phyloP scores from a whole-genome alignment of 2,329 filamentous ascomycete species.

The Pyrenochaeta sp. region DNA sequence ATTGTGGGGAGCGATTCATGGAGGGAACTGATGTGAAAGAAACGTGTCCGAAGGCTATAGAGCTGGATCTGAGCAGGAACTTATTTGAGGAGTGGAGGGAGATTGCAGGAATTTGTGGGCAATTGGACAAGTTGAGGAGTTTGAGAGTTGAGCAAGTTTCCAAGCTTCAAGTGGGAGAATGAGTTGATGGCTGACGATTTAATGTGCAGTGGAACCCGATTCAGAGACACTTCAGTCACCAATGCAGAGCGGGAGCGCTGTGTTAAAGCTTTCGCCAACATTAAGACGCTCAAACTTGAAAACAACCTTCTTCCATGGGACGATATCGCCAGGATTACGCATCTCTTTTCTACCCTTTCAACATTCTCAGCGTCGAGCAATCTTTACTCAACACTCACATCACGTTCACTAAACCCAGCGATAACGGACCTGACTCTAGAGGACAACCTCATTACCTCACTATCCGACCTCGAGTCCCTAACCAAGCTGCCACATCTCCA shows the following conservation, averaged over 20 bases:
- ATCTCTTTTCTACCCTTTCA: constrained; percentile 65
- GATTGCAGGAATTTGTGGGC: constrained; percentile 74
- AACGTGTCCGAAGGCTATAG: constrained; percentile 67
- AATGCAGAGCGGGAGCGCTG: constrained; percentile 33
- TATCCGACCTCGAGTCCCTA: constrained; percentile 67
- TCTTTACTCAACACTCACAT: constrained; percentile 43
- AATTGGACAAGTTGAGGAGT: constrained; percentile 70
- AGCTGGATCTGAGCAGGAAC: constrained; percentile 87
- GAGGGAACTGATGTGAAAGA: constrained; percentile 60
- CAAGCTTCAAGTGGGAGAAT: neutral
- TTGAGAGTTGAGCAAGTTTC: constrained; percentile 74
- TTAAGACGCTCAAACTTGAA: constrained; percentile 60
- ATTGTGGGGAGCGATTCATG: constrained; percentile 29
- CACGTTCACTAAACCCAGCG: constrained; percentile 55
- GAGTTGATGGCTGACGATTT: constrained; percentile 13
- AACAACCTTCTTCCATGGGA: constrained; percentile 55
- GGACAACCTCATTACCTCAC: constrained; percentile 71
- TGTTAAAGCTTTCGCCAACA: constrained; percentile 39
- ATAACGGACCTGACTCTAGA: constrained; percentile 74
- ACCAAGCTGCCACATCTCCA: constrained; percentile 64
- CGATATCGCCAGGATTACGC: constrained; percentile 52
- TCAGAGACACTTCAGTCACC: constrained; percentile 52
- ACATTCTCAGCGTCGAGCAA: constrained; percentile 58
- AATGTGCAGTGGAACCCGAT: constrained; percentile 74
- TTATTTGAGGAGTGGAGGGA: constrained; percentile 74